These are phyloP conservation scores for Rhynchospora breviuscula DNA, from an alignment of 176 grass and related monocot species.

Conservation along the genomic window DNA sequence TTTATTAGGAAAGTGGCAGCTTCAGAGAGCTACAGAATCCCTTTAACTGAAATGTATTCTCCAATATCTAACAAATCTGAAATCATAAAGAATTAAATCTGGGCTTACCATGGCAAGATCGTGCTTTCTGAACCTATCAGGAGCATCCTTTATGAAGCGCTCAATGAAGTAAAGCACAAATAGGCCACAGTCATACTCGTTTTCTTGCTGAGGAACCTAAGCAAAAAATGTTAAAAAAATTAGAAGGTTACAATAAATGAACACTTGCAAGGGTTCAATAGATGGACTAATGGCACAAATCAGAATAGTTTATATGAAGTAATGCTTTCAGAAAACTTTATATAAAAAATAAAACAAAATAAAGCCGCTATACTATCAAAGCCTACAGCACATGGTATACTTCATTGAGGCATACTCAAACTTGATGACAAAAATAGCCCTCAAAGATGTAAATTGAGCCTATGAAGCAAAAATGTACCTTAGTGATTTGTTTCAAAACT, in stretches of 20 bases:
- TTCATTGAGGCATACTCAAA: background rate
- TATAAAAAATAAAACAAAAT: background rate
- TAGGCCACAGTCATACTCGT: constrained; percentile 75
- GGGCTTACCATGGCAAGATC: constrained; percentile 53
- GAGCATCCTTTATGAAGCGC: constrained; percentile 57
- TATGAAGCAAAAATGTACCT: background rate
- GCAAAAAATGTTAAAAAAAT: background rate
- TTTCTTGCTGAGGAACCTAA: constrained; percentile 70
- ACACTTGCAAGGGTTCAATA: constrained; percentile 4
- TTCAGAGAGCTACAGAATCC: too few species aligned
- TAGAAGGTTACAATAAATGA: background rate
- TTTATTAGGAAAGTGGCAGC: too few species aligned
- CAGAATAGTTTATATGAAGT: background rate
- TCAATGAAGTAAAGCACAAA: constrained; percentile 88
- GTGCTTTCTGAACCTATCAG: constrained; percentile 49
- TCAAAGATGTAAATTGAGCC: too few species aligned
- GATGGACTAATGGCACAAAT: background rate
- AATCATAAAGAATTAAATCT: background rate
- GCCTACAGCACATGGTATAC: background rate
- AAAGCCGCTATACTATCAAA: background rate
- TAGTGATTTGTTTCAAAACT: background rate
- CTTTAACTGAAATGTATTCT: background rate
- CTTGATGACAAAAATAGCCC: too few species aligned
- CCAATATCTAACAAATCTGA: background rate
- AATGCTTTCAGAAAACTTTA: background rate